A percentile compares a stretch with the other conserved stretches of the same genome.
Conservation (phyloP, 2,329 filamentous ascomycete genomes). For the Talaromyces sp. region DNA sequence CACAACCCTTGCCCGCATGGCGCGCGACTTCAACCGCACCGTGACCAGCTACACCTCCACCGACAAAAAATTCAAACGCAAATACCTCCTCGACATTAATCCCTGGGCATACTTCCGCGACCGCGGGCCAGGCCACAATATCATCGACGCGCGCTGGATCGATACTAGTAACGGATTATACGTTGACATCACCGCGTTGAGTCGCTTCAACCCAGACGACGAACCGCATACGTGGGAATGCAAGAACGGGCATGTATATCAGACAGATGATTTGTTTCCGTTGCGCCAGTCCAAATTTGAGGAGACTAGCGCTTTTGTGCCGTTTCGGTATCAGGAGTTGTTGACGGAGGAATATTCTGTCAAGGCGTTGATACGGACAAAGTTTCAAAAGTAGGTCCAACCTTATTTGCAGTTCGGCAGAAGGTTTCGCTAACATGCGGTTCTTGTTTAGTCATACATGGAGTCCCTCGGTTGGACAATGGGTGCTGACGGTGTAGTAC, state of each 20-base stretch:
- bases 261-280: slow-evolving; percentile 70
- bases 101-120: slow-evolving; percentile 63
- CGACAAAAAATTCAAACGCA: slow-evolving; percentile 45
- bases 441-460: slow-evolving; percentile 38
- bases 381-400: slow-evolving; percentile 38
- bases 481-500: slow-evolving; percentile 11
- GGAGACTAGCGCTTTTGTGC: slow-evolving; percentile 67
- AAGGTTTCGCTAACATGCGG: slow-evolving; percentile 20
- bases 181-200: slow-evolving; percentile 77
- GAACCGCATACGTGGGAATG: slow-evolving; percentile 70
- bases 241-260: slow-evolving; percentile 76
- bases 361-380: slow-evolving; percentile 34
- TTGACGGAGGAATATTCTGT: slow-evolving; percentile 42
- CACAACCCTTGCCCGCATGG: slow-evolving; percentile 65
- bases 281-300: slow-evolving; percentile 73
- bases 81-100: slow-evolving; percentile 76
- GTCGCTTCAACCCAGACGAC: slow-evolving; percentile 61
- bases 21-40: slow-evolving; percentile 66
- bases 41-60: slow-evolving; percentile 48
- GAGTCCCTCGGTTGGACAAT: slow-evolving; percentile 27
- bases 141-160: slow-evolving; percentile 84
- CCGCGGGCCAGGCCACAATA: slow-evolving; percentile 67
- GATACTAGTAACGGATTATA: slow-evolving; percentile 73
- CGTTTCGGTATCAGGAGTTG: slow-evolving; percentile 48
- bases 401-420: neutral